A percentile compares a stretch with the other conserved stretches of the same genome.
Conservation (phyloP, 257 asterid genomes). For the Solanum ossicruentum region DNA sequence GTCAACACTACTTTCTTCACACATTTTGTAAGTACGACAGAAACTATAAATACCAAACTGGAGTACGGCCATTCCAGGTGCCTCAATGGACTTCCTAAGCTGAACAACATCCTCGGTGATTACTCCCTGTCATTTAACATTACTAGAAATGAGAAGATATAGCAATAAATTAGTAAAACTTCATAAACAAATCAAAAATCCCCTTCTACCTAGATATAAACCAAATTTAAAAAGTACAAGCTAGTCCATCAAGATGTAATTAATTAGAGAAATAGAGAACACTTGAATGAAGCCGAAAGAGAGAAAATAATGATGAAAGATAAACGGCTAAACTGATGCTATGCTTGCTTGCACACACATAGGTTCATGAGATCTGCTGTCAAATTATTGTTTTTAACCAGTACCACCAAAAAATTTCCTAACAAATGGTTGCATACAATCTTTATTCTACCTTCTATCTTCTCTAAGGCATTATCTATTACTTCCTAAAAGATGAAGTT, state of each 20-base stretch:
- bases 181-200: neutral
- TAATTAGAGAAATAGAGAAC: neutral
- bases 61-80: slow-evolving; percentile 99
- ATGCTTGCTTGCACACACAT: neutral
- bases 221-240: neutral
- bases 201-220: neutral
- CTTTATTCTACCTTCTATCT: neutral
- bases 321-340: neutral
- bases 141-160: neutral
- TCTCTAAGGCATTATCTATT: neutral
- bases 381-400: neutral
- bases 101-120: slow-evolving; percentile 89
- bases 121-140: slow-evolving; percentile 55
- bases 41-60: slow-evolving; percentile 62
- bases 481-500: neutral
- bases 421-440: neutral
- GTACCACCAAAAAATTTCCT: neutral
- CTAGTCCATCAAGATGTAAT: neutral
- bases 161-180: neutral
- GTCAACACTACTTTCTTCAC: neutral
- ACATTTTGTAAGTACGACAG: neutral
- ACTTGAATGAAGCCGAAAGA: neutral
- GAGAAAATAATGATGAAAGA: neutral
- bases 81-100: slow-evolving; percentile 79
- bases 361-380: neutral